Evolutionary conservation across 1,139 yeast genomes (phyloP).

Genomic region (Kluyveromyces sp.): DNA sequence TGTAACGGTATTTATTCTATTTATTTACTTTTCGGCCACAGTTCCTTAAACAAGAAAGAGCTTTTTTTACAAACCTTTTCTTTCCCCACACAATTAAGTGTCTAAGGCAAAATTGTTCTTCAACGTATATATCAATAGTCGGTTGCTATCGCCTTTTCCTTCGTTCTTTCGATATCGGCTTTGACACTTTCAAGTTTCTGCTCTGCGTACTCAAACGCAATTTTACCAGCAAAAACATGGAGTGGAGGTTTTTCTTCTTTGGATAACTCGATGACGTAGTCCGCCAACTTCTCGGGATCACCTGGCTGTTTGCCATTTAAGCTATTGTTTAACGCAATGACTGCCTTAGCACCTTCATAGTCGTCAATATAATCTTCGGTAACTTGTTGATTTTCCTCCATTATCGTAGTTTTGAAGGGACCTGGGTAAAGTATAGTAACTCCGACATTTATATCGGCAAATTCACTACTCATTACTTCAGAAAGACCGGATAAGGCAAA

Average conservation of each 20-base stretch:
- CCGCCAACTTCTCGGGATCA: neutral
- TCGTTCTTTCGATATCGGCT: neutral
- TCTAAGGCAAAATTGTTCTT: no score
- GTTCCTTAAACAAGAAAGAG: no score
- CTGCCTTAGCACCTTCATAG: neutral
- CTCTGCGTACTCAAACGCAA: neutral
- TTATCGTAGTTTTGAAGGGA: neutral
- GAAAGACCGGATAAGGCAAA: conserved; percentile 31
- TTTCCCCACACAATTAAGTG: no score
- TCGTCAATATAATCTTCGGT: neutral
- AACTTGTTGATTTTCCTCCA: neutral
- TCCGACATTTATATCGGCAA: conserved; percentile 15
- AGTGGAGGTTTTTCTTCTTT: neutral
- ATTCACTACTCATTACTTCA: conserved; percentile 30
- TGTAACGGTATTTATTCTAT: no score
- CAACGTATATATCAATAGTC: no score
- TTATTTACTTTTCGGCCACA: no score
- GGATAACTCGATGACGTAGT: neutral
- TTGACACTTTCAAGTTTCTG: neutral
- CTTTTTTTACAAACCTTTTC: no score
- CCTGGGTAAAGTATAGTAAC: neutral
- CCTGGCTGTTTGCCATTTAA: neutral
- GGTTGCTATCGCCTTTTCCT: neutral
- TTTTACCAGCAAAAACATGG: neutral
- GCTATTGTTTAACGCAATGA: neutral